phyloP scores from a whole-genome alignment of 2,329 filamentous ascomycete genomes.

The Alternaria triticina region DNA sequence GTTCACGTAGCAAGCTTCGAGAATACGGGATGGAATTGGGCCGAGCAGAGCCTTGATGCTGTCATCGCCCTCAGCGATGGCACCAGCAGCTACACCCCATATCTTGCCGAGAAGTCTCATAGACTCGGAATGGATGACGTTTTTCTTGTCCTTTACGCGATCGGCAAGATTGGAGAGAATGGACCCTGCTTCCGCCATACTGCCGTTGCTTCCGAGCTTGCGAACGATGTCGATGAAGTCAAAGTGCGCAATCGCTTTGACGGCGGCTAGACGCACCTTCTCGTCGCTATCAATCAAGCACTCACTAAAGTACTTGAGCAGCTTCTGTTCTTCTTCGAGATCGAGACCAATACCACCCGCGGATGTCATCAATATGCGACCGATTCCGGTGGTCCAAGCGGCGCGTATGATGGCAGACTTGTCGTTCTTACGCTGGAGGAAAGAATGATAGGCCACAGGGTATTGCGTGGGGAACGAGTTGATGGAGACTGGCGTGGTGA shows the following conservation, averaged over 20 bases:
- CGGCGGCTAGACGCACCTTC: slow-evolving; percentile 86
- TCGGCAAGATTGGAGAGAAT: slow-evolving; percentile 84
- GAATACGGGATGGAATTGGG: slow-evolving; percentile 81
- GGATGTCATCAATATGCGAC: slow-evolving; percentile 87
- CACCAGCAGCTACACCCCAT: slow-evolving; percentile 91
- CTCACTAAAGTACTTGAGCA: slow-evolving; percentile 77
- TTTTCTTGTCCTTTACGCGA: slow-evolving; percentile 84
- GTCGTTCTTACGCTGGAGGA: slow-evolving; percentile 84
- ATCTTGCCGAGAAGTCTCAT: slow-evolving; percentile 84
- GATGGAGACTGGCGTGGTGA: slow-evolving; percentile 83
- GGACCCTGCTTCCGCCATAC: slow-evolving; percentile 76
- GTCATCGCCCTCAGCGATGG: slow-evolving; percentile 84
- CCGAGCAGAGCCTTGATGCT: slow-evolving; percentile 75
- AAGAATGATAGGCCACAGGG: slow-evolving; percentile 78
- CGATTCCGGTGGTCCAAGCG: slow-evolving; percentile 83
- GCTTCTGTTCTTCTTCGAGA: slow-evolving; percentile 76
- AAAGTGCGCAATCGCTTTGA: slow-evolving; percentile 82
- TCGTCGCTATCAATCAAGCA: slow-evolving; percentile 90
- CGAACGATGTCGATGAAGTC: slow-evolving; percentile 79
- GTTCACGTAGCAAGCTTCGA: slow-evolving; percentile 89
- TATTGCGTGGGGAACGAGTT: slow-evolving; percentile 90
- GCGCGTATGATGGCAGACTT: slow-evolving; percentile 82
- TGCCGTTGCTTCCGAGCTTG: slow-evolving; percentile 79
- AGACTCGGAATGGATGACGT: slow-evolving; percentile 80
- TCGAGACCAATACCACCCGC: slow-evolving; percentile 89